Evolutionary conservation across 345 rosid species (phyloP).

Genomic region (Eucalyptus rudis): DNA sequence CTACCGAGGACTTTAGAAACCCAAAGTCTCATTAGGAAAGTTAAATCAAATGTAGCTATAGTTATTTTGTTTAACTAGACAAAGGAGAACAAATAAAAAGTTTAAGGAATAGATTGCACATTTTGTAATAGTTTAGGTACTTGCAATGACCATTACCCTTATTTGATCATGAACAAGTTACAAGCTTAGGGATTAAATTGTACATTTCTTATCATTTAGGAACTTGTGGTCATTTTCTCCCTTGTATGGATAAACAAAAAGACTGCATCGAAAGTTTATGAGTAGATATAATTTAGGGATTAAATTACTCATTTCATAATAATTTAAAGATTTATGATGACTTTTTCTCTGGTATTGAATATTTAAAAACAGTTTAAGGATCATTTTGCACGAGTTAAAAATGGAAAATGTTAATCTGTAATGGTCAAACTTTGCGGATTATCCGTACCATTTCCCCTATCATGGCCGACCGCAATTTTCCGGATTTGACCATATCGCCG

Average conservation of each 20-base stretch:
- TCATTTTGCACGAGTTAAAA: not conserved
- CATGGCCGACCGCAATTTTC: not conserved
- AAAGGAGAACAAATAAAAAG: not conserved
- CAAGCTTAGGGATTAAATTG: not conserved
- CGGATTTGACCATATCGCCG: not conserved
- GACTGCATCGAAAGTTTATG: too few relatives aligned
- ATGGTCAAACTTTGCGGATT: not conserved
- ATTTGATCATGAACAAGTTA: not conserved
- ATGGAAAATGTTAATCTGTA: too few relatives aligned
- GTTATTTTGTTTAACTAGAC: not conserved
- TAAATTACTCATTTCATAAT: too few relatives aligned
- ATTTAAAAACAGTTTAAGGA: not conserved
- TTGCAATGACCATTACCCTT: not conserved
- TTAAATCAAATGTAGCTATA: not conserved
- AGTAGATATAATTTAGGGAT: too few relatives aligned
- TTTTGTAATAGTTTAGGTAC: not conserved
- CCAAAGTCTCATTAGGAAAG: not conserved
- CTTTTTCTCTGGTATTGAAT: not conserved
- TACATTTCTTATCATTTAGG: not conserved
- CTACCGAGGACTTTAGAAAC: not conserved
- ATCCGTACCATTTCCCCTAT: not conserved
- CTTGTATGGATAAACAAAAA: too few relatives aligned
- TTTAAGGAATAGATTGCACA: not conserved
- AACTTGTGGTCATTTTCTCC: too few relatives aligned
- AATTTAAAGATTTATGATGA: too few relatives aligned